Base-by-base conservation (phyloP, 768 basidiomycete genomes). In the Rhizopogon roseolus region DNA sequence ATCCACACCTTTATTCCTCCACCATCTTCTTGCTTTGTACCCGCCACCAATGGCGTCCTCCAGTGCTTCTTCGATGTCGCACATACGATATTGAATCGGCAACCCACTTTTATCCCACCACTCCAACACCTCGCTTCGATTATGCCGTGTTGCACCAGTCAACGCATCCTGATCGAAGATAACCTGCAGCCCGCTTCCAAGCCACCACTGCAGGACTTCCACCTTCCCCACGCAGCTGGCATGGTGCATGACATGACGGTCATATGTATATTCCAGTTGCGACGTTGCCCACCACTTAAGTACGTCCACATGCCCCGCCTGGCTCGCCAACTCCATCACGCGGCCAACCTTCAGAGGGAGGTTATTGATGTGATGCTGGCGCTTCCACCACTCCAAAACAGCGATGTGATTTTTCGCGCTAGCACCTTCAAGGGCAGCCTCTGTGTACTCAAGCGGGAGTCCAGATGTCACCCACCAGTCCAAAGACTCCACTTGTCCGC, bases 51-150 rank as follows among this genome's bases (percentile, higher is more conserved):
- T 87, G 0, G 88, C 86, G 59, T 94, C 92, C 65, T 93, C 92
- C 60, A 94, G 67, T 3, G 92, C 92, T 73, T 93, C 92, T 64
- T 95, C 92, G 48, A 95, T 84, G 66, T 95, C 92, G 64, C 92
- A 93, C 80, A 92, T 84, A 50, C 93, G 81, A 69, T 92, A 95
- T 62, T 89, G 88, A 54, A 93, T 82, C 4, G 87, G 79, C 48
- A 93, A 73, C 6, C 86, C 86, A 40, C 81, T 86, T 62, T 80
- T 81, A 57, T 89, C 80, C 93, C 93, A 94, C 92, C 92, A 95
- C 57, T 90, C 85, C 22, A 95, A 71, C 29, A 92, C 87, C 59
- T 88, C 86, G 25, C 86, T 85, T 39, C 87, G 79, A 58, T 92
- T 90, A 66, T 91, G 84, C 60, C 85, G 77, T 27, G 92, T 93